Base-by-base conservation (phyloP, 306 rosid genomes). In the Crotalaria pallida region DNA sequence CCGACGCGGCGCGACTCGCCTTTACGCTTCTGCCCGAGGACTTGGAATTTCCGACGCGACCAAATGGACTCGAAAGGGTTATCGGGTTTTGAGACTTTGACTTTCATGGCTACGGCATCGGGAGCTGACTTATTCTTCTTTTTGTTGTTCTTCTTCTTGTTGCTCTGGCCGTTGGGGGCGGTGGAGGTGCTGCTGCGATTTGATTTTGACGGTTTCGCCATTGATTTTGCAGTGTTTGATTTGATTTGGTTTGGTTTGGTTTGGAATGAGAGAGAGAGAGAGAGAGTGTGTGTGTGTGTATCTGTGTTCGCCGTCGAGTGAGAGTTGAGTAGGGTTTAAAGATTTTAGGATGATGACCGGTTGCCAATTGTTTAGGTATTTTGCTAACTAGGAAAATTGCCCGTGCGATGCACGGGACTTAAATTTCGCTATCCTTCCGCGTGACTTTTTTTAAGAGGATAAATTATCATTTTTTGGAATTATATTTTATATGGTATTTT, bases 51-150 rank as follows among this genome's bases (percentile, higher is more conserved):
- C 45, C 89, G 62, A 0, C 86, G 81, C 10, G 96, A 83, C 97
- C 97, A 85, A 13, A 94, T 88, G 4, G 86, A 84, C 72, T 90
- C 98, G 76, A 94, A 94, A 1, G 92, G 95, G 23, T 87, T 90
- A 22, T 40, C 48, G 33, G 72, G 65, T 21, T 74, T 84, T 0
- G 86, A 60, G 2, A 87, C 87, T 65, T 83, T 86, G 29, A 65
- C 73, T 69, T 94, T 94, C 98, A 90, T 88, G 16, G 96, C 80
- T 13, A 83, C 77, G 2, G 69, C 73, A 23, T 77, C 88, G 1
- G 97, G 92, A 19, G 79, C 97, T 0, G 84, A 45, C 50, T 50
- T 82, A 22, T 75, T 87, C 63, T 53, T 83, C 86, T 83, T 88
- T 76, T 80, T 84, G n/a, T 44, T 83, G 10, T 65, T 79, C 66